Base-by-base conservation (phyloP, 2,329 filamentous ascomycete species). In the Fusarium torreyae region DNA sequence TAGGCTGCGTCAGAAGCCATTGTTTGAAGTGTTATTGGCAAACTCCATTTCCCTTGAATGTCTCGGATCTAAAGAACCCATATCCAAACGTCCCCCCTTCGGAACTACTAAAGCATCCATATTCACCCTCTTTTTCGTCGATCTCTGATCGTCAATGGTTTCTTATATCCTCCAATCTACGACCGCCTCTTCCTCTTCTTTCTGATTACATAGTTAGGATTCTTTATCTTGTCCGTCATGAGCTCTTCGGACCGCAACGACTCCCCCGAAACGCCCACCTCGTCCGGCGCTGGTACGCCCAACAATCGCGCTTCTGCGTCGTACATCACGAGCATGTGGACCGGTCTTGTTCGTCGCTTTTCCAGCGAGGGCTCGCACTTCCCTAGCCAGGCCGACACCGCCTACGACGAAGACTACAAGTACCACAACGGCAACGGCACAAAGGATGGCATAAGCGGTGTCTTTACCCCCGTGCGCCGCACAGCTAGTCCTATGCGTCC, bases 401-500 rank as follows among this genome's bases (percentile, higher is more conserved):
- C 71, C 36, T 64, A 63, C 42, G 66, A 69, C 42, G 68, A 71
- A 6, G 40, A 57, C 40, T 64, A 63, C 39, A 49, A 59, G 33
- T 55, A 58, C 39, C 54, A 57, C 49, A 63, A 70, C 20, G 53
- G 62, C 50, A 58, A 57, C 70, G 81, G 89, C 77, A 82, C 86
- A 55, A 80, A 80, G 33, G 82, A 86, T 69, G 85, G 85, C 68
- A 81, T 89, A 77, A 83, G 84, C 70, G 85, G 86, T 53, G 86
- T 91, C 66, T 92, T 89, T 78, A 74, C 75, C 20, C 80, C 80
- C n/a, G 53, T 74, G 18, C 71, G 69, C 40, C 88, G 92, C 69
- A 89, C 87, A 54, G 86, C 88, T 8, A 94, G 92, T 14, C 94
- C 94, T 3, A 94, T 97, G 78, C 92, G 94, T 71, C 94, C 94